phyloP scores from a whole-genome alignment of 306 rosid species.

The Gillenia trifoliata region DNA sequence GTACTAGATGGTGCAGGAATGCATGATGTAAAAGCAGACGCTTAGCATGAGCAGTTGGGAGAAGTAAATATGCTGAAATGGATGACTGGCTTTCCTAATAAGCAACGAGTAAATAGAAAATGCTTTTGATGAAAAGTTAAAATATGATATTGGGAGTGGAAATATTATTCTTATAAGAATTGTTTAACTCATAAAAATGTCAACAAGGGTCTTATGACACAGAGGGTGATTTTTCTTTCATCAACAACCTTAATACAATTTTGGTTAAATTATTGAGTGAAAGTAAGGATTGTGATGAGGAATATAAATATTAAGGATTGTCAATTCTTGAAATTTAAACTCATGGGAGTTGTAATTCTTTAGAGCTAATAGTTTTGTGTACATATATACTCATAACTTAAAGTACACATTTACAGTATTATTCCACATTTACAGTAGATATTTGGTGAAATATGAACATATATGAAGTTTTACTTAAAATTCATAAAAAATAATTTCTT shows the following conservation, averaged over 20 bases:
- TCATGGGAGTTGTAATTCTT: background rate
- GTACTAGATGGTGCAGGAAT: conserved; percentile 2
- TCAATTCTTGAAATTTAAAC: background rate
- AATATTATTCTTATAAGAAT: background rate
- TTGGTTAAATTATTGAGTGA: background rate
- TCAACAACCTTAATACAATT: background rate
- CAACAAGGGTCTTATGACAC: background rate
- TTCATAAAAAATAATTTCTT: background rate
- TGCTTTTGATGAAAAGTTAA: background rate
- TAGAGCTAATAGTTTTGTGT: background rate
- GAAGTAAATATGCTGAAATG: background rate
- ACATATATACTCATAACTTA: background rate
- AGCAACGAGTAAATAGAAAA: background rate
- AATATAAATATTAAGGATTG: background rate
- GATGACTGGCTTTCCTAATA: background rate
- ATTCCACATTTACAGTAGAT: background rate
- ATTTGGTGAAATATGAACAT: background rate
- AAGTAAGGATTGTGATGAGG: background rate
- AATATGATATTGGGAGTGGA: background rate
- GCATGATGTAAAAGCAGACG: background rate
- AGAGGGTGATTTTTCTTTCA: background rate
- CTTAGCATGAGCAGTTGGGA: background rate
- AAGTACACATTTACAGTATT: background rate
- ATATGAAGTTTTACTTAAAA: background rate
- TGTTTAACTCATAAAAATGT: background rate